These are phyloP conservation scores for Cardamine resedifolia DNA, from an alignment of 345 rosid genomes.

Conservation along the genomic window DNA sequence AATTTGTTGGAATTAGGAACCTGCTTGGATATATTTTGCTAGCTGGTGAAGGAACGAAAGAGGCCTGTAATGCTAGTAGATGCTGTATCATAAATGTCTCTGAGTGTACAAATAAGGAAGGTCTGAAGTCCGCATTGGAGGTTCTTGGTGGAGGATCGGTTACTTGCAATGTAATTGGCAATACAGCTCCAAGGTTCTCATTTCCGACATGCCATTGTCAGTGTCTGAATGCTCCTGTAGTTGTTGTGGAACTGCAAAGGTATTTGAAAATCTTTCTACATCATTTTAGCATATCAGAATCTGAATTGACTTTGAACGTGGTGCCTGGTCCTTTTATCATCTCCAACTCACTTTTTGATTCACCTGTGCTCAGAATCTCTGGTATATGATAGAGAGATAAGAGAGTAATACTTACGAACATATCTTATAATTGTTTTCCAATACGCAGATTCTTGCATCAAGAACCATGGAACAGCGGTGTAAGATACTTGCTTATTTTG, in stretches of 20 bases:
- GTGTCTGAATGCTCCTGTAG: conserved; percentile 52
- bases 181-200: conserved; percentile 62
- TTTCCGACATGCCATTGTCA: conserved; percentile 77
- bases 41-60: conserved; percentile 58
- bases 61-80: conserved; percentile 58
- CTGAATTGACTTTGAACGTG: background rate
- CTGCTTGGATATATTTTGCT: conserved; percentile 83
- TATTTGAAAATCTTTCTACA: conserved; percentile 35
- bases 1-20: conserved; percentile 53
- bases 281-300: conserved; percentile 1
- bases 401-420: background rate
- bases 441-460: conserved; percentile 63
- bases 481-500: conserved; percentile 69
- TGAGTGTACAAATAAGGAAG: conserved; percentile 45
- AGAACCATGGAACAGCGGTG: conserved; percentile 79
- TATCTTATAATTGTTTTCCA: conserved; percentile 16
- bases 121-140: conserved; percentile 64
- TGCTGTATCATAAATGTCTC: conserved; percentile 52
- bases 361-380: background rate
- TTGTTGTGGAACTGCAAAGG: conserved; percentile 72
- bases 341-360: conserved; percentile 1
- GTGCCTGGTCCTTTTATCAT: conserved; percentile 19
- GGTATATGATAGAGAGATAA: background rate
- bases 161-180: conserved; percentile 83
- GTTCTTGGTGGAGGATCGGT: conserved; percentile 81